Evolutionary conservation across 2,329 filamentous ascomycete genomes (phyloP), one percentile per base, ranked within the genome.

Genomic region (Grosmannia huntii): DNA sequence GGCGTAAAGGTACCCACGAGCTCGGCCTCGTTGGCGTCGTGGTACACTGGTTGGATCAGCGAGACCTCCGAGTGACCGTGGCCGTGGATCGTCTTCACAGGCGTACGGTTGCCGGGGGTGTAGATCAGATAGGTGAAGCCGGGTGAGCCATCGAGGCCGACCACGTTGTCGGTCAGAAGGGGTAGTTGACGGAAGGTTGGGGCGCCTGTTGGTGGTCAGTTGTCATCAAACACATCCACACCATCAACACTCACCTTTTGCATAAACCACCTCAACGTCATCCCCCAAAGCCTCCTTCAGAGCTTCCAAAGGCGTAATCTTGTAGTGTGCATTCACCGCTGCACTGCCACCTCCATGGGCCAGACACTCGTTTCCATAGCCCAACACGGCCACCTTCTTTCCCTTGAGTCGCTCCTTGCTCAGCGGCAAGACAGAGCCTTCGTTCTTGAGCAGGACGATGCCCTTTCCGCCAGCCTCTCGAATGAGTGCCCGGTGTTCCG

Each of bases 311-410:
- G 52, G 52, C 23, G 23, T 31, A 25, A 19, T 31, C 38, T 75
- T 83, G 68, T 87, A 87, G 68, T 87, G 86, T 0, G 84, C 82
- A 66, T 86, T 86, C 53, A 87, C 70, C 62, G 81, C 84, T 21
- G 84, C 84, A 65, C 83, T 86, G 55, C 84, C 84, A 48, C 84
- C 84, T 55, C 84, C 84, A 19, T 80, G 81, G n/a, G 81, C 83
- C 62, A 87, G 85, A 0, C 83, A 80, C 57, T 82, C 73, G 66
- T 85, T 84, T 23, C 82, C 83, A 61, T 83, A 83, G 0, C 84
- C 84, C 56, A 87, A 85, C 60, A 86, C 76, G 4, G 83, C 84
- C 59, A 87, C 76, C 66, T 77, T 85, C 59, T 76, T 76, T 19
- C 76, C 77, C 28, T 73, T 73, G 7, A 74, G 68, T 60, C 77